A percentile compares a stretch with the other conserved stretches of the same genome.
Evolutionary conservation across 2,329 filamentous ascomycete genomes (phyloP).

Genomic region (Knoxdaviesia proteae): DNA sequence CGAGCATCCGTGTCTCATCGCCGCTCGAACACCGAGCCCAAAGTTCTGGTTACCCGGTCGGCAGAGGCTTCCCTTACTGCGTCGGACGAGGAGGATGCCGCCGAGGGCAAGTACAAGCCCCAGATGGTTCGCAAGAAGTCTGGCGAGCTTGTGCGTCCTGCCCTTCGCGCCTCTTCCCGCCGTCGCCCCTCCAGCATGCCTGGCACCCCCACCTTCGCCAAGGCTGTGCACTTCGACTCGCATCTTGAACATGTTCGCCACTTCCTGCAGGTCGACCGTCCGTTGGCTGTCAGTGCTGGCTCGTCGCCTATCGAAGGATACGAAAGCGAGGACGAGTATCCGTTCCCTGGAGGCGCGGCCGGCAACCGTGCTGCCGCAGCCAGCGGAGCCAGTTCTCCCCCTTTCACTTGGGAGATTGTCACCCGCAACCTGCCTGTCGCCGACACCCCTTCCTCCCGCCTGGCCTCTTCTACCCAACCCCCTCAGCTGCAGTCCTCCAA

Average conservation of each 20-base stretch:
- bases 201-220: slow-evolving; percentile 84
- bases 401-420: slow-evolving; percentile 73
- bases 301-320: slow-evolving; percentile 81
- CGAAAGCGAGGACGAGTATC: slow-evolving; percentile 75
- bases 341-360: slow-evolving; percentile 29
- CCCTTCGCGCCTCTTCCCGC: slow-evolving; percentile 46
- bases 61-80: slow-evolving; percentile 25
- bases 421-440: slow-evolving; percentile 59
- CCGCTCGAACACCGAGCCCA: slow-evolving; percentile 35
- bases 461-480: slow-evolving; percentile 10
- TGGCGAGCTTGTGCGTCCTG: slow-evolving; percentile 84
- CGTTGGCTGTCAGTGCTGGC: slow-evolving; percentile 85
- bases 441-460: slow-evolving; percentile 23
- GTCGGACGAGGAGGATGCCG: slow-evolving; percentile 43
- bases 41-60: slow-evolving; percentile 23
- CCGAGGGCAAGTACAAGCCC: slow-evolving; percentile 47
- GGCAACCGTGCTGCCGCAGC: slow-evolving; percentile 1
- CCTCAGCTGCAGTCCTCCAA: slow-evolving; percentile 14
- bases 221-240: slow-evolving; percentile 96
- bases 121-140: slow-evolving; percentile 96
- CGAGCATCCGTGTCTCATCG: slow-evolving; percentile 15
- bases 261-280: slow-evolving; percentile 82
- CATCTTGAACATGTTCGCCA: slow-evolving; percentile 91
- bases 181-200: slow-evolving; percentile 87
- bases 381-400: slow-evolving; percentile 13